Base-by-base conservation (phyloP, 2,329 filamentous ascomycete species). In the Ceratocystis cacaofunesta region DNA sequence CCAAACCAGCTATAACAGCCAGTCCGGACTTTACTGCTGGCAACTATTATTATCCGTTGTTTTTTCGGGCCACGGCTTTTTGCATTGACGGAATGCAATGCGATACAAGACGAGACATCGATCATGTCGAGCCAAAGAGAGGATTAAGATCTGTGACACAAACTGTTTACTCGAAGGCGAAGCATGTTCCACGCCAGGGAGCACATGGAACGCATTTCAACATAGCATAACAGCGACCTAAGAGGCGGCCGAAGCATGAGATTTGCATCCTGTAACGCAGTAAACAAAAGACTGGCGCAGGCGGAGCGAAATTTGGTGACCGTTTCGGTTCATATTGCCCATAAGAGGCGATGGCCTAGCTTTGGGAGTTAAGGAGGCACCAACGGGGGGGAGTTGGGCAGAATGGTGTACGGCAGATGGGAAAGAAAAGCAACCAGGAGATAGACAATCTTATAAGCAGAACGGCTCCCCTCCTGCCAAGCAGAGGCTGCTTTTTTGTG, bases 31-130 rank as follows among this genome's bases (percentile, higher is more conserved):
- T 41, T 41, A 41, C 36, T 41, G 3, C 3, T 15, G 10, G 12
- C 36, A 41, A 41, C 36, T 41, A 41, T 15, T 41, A 15, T 15
- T 41, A 15, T 15, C 36, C 36, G 3, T 1, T 10, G 36, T 41
- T 41, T 36, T 32, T 41, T 15, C 8, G 10, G 25, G 19, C 25
- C 50, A 55, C n/a, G 19, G 22, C 25, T 32, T 30, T n/a, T 30
- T 36, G 55, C 55, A 58, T 58, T 30, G 32, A 58, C 17, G 15
- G 12, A 30, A 2, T 22, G 30, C n/a, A 58, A 32, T 58, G 17
- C 28, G 55, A 58, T n/a, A 36, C 55, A 58, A 58, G 55, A 32
- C 55, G 55, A 58, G 55, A 58, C 55, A 58, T n/a, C 55, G 55
- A 58, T 58, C 55, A 58, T 36, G 55, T 58, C 8, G 22, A 36